Evolutionary conservation across 352 stramenopile genomes (phyloP).

Genomic region (Aphanomyces stellatus): DNA sequence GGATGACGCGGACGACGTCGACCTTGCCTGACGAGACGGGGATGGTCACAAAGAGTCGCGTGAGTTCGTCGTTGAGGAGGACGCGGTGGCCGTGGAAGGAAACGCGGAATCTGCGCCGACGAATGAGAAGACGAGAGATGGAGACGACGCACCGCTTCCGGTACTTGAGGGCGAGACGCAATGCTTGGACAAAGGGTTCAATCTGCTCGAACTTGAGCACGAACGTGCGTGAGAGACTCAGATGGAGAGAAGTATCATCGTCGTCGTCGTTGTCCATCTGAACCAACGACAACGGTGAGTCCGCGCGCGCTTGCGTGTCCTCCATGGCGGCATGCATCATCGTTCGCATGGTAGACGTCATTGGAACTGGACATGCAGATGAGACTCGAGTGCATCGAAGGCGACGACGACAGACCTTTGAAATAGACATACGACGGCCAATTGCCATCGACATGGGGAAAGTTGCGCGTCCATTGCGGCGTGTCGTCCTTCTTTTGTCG

Average conservation of each 20-base stretch:
- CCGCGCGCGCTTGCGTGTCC: constrained; percentile 27
- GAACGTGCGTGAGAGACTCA: constrained; percentile 75
- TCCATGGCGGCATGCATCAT: constrained; percentile 27
- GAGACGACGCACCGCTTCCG: constrained; percentile 33
- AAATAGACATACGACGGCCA: constrained; percentile 64
- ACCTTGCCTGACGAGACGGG: constrained; percentile 30
- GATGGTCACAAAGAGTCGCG: constrained; percentile 63
- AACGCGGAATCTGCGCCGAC: constrained; percentile 35
- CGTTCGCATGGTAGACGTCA: constrained; percentile 21
- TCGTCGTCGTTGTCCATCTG: constrained; percentile 23
- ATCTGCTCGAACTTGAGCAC: constrained; percentile 64
- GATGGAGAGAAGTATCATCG: constrained; percentile 26
- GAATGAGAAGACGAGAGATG: background rate
- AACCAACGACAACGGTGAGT: constrained; percentile 25
- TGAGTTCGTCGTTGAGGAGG: constrained; percentile 64
- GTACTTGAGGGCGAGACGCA: constrained; percentile 63
- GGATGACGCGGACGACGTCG: constrained; percentile 18
- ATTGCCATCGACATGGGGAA: constrained; percentile 70
- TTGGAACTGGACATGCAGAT: background rate
- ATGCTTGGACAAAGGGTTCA: constrained; percentile 46
- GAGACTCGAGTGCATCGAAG: background rate
- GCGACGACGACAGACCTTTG: background rate
- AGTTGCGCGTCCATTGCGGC: constrained; percentile 44
- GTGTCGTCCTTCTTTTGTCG: constrained; percentile 25
- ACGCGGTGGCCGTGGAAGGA: constrained; percentile 32